Evolutionary conservation across 2,329 filamentous ascomycete genomes (phyloP).

Genomic region (Fusarium succisae): DNA sequence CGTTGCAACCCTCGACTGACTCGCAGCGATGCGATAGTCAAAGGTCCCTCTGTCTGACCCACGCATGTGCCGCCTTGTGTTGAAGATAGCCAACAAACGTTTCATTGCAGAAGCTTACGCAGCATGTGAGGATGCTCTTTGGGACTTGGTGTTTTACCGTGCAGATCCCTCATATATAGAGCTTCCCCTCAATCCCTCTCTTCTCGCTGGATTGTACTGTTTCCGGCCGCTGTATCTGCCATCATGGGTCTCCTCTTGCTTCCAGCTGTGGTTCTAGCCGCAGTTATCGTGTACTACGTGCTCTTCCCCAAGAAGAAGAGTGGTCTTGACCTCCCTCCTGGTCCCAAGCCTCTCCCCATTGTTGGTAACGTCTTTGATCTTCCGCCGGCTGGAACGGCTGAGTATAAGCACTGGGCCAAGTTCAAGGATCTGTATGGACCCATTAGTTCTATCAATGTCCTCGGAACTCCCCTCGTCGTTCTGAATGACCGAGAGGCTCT

Average conservation of each 20-base stretch:
- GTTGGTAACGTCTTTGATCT: slow-evolving; percentile 62
- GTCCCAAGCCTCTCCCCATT: slow-evolving; percentile 57
- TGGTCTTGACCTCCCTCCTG: slow-evolving; percentile 52
- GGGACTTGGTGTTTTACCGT: background rate
- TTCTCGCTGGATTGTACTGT: background rate
- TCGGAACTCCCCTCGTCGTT: slow-evolving; percentile 53
- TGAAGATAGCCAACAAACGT: background rate
- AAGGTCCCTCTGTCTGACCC: slow-evolving; percentile 4
- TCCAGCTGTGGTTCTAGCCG: slow-evolving; percentile 15
- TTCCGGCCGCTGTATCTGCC: background rate
- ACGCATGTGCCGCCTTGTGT: background rate
- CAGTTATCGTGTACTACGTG: slow-evolving; percentile 18
- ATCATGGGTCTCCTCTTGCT: slow-evolving; percentile 19
- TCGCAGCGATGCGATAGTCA: slow-evolving; percentile 5
- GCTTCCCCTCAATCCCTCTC: background rate
- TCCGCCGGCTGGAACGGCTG: slow-evolving; percentile 48
- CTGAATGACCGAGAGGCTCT: slow-evolving; percentile 50
- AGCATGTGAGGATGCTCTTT: background rate
- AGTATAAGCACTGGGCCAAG: slow-evolving; percentile 54
- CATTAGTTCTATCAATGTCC: slow-evolving; percentile 51
- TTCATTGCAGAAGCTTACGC: slow-evolving; percentile 15
- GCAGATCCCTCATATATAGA: slow-evolving; percentile 2
- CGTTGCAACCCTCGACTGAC: slow-evolving; percentile 11
- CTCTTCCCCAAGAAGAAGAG: slow-evolving; percentile 3
- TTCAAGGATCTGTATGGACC: slow-evolving; percentile 51